phyloP scores from a whole-genome alignment of 148 eudicot species.

The Talinum fruticosum region DNA sequence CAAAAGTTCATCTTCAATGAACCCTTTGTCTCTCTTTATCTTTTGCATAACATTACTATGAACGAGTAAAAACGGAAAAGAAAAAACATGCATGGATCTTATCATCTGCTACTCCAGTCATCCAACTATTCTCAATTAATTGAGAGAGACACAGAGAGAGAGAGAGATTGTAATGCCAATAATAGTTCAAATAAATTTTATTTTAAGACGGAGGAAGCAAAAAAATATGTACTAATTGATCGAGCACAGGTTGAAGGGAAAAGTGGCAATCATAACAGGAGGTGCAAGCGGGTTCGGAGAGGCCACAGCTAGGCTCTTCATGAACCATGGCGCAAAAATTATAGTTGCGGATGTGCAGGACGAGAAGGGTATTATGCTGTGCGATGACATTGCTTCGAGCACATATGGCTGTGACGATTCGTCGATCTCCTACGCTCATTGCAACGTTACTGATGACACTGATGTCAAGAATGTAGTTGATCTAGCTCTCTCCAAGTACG shows the following conservation, averaged over 20 bases:
- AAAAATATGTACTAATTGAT: background rate
- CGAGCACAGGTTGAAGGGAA: conserved; percentile 37
- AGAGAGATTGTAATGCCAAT: too few species aligned
- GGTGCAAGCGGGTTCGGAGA: conserved; percentile 71
- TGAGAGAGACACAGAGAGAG: too few species aligned
- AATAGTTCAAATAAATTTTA: too few species aligned
- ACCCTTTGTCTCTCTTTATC: too few species aligned
- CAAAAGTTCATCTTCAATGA: too few species aligned
- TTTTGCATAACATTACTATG: too few species aligned
- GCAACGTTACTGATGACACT: conserved; percentile 35
- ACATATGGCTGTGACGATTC: background rate
- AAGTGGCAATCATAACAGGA: conserved; percentile 55
- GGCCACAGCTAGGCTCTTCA: conserved; percentile 36
- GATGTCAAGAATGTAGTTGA: conserved; percentile 36
- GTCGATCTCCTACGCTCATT: conserved; percentile 35
- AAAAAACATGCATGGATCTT: too few species aligned
- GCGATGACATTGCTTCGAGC: conserved; percentile 15
- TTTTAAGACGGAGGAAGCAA: too few species aligned
- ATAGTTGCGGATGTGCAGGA: conserved; percentile 56
- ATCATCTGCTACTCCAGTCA: too few species aligned
- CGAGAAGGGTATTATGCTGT: conserved; percentile 24
- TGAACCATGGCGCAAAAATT: conserved; percentile 51
- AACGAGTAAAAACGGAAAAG: too few species aligned
- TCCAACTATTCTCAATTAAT: too few species aligned
- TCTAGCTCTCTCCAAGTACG: conserved; percentile 29